Evolutionary conservation across 805 yeast species (phyloP).

Genomic region (Scheffersomyces coipomensis): DNA sequence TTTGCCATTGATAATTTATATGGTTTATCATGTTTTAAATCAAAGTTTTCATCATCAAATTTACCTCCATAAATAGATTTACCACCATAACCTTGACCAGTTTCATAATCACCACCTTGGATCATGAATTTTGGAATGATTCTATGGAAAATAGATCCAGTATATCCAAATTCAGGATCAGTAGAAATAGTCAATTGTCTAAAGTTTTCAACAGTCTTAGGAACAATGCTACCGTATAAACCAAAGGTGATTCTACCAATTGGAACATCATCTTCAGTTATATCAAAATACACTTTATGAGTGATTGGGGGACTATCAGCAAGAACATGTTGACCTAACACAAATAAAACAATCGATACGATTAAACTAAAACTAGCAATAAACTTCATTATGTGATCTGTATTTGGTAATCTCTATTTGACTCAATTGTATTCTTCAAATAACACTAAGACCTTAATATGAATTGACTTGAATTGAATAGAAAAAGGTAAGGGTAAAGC

Average conservation of each 20-base stretch:
- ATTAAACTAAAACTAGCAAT: not conserved
- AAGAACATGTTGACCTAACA: not conserved
- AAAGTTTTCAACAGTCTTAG: constrained; percentile 96
- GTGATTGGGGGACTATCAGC: constrained; percentile 58
- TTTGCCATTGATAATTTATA: constrained; percentile 93
- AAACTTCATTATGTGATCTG: too few species aligned
- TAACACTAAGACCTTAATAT: too few species aligned
- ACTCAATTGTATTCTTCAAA: too few species aligned
- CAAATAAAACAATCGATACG: constrained; percentile 64
- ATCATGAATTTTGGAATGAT: constrained; percentile 48
- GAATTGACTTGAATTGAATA: not conserved
- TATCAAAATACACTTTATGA: constrained; percentile 80
- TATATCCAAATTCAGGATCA: constrained; percentile 42
- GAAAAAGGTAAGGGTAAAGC: not conserved
- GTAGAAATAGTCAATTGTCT: constrained; percentile 76
- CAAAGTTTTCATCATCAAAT: constrained; percentile 77
- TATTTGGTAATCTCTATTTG: too few species aligned
- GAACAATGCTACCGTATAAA: constrained; percentile 83
- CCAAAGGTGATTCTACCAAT: constrained; percentile 87
- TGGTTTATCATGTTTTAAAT: constrained; percentile 73
- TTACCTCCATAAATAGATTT: constrained; percentile 63
- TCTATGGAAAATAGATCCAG: constrained; percentile 46
- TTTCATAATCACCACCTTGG: constrained; percentile 50
- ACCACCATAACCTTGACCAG: constrained; percentile 48
- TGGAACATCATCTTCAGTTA: constrained; percentile 71